A percentile compares a stretch with the other conserved stretches of the same genome.
Evolutionary conservation across 108 stramenopile genomes (phyloP).

Genomic region (Nitzschia palea): DNA sequence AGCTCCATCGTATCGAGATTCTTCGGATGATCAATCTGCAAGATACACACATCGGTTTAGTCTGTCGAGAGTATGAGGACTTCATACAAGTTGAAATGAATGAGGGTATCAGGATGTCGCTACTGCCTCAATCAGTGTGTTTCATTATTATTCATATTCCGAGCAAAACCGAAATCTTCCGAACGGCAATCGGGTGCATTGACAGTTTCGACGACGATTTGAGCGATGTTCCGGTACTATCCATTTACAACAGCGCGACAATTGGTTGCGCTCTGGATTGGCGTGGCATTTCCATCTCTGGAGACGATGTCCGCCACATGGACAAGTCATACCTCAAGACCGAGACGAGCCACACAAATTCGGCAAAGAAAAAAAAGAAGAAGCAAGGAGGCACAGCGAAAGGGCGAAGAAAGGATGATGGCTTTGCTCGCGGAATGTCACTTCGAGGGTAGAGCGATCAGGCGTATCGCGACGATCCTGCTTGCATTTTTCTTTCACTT

Average conservation of each 20-base stretch:
- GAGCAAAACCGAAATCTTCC: conserved; percentile 4
- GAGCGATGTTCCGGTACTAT: not conserved
- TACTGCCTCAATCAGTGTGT: not conserved
- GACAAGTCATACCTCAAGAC: not conserved
- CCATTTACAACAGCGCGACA: conserved; percentile 3
- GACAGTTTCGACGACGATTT: not conserved
- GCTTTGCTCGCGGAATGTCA: conserved; percentile 35
- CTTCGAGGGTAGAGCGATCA: conserved; percentile 16
- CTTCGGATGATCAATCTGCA: not conserved
- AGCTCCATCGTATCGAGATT: not conserved
- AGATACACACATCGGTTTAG: not conserved
- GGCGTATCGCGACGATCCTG: no score
- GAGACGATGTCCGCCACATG: conserved; percentile 6
- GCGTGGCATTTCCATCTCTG: conserved; percentile 19
- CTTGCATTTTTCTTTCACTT: no score
- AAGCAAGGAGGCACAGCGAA: conserved; percentile 7
- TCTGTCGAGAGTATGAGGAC: not conserved
- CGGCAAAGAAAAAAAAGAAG: conserved; percentile 18
- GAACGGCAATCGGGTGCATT: not conserved
- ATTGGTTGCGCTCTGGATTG: conserved; percentile 6
- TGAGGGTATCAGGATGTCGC: not conserved
- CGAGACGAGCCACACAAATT: conserved; percentile 1
- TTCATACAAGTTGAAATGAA: not conserved
- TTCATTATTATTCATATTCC: conserved; percentile 1
- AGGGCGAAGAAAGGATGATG: conserved; percentile 21